Evolutionary conservation across 75 land plant genomes (phyloP).

Genomic region (Pinus tabuliformis): DNA sequence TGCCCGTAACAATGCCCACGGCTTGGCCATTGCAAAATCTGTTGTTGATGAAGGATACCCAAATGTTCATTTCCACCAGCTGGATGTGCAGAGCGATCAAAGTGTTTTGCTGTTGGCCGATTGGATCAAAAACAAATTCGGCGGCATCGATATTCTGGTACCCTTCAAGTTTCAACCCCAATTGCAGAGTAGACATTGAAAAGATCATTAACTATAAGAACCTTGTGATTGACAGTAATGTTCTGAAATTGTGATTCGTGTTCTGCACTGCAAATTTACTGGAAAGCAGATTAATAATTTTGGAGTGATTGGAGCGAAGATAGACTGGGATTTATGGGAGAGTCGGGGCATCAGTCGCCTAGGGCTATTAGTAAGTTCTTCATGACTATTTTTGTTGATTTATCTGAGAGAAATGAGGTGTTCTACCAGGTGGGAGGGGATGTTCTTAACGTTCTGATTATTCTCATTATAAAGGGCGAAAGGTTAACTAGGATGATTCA

Average conservation of each 20-base stretch:
- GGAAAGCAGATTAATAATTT: slow-evolving; percentile 14
- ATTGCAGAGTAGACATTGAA: too few species aligned
- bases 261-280: too few species aligned
- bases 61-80: slow-evolving; percentile 8
- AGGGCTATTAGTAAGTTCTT: neutral
- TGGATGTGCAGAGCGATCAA: neutral
- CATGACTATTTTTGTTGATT: neutral
- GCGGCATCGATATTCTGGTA: slow-evolving; percentile 10
- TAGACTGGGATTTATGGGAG: slow-evolving; percentile 5
- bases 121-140: neutral
- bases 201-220: too few species aligned
- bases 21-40: neutral
- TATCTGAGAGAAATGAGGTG: too few species aligned
- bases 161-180: neutral
- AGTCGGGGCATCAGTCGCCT: neutral
- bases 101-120: neutral
- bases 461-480: too few species aligned
- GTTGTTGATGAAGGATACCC: slow-evolving; percentile 3
- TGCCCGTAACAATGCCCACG: slow-evolving; percentile 1
- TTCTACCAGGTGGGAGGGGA: too few species aligned
- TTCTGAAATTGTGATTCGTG: too few species aligned
- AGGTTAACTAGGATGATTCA: too few species aligned
- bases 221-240: too few species aligned
- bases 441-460: too few species aligned
- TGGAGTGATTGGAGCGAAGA: neutral